Percentiles rank a stretch among this genome's conserved stretches.
These are phyloP conservation scores for Pseudogymnoascus sp. DNA, from an alignment of 2,329 filamentous ascomycete genomes.

Conservation along the genomic window DNA sequence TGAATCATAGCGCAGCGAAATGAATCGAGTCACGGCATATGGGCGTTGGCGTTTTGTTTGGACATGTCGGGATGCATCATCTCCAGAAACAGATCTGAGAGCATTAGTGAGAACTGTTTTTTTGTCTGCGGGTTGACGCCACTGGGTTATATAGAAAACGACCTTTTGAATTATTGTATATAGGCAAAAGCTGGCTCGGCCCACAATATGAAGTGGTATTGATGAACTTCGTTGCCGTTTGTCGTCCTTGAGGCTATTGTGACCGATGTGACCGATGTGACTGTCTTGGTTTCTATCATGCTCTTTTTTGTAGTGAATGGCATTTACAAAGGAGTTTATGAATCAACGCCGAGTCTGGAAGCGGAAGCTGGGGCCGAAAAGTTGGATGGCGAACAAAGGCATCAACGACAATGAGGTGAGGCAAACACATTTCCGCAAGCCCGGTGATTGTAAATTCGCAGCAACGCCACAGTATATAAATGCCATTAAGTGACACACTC, in stretches of 20 bases:
- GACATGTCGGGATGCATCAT: neutral
- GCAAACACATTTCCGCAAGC: neutral
- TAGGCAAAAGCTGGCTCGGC: conserved; percentile 1
- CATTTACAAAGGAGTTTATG: neutral
- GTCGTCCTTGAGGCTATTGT: neutral
- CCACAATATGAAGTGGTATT: conserved; percentile 5
- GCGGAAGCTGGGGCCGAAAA: neutral
- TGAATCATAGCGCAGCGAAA: conserved; percentile 3
- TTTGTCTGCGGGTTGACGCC: neutral
- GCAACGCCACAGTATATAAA: neutral
- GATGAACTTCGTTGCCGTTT: neutral
- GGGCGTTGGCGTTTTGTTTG: conserved; percentile 8
- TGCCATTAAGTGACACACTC: neutral
- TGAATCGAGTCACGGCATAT: neutral
- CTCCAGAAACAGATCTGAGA: conserved; percentile 8
- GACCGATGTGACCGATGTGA: neutral
- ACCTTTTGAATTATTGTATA: conserved; percentile 6
- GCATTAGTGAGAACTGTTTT: conserved; percentile 3
- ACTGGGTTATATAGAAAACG: conserved; percentile 7
- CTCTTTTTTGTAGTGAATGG: neutral
- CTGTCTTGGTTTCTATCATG: neutral
- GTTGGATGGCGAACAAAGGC: neutral
- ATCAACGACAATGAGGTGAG: neutral
- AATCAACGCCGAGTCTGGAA: neutral
- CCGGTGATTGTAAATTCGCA: neutral